phyloP scores from a whole-genome alignment of 345 rosid species.

The Camelina neglecta region DNA sequence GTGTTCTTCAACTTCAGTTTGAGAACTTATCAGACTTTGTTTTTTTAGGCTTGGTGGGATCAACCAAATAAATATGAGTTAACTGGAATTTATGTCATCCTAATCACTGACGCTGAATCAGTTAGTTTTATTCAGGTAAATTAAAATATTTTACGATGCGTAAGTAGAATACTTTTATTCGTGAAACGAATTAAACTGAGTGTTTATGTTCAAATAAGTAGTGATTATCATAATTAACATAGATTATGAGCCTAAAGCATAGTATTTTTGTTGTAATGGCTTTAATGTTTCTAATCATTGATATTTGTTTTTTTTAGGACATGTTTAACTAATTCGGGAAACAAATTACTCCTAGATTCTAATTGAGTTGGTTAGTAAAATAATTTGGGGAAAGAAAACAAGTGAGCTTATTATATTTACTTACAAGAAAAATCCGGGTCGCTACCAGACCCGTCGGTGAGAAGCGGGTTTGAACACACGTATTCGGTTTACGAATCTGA shows the following conservation, averaged over 20 bases:
- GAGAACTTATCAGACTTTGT: neutral
- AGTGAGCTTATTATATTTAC: neutral
- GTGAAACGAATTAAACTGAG: neutral
- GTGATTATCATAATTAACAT: neutral
- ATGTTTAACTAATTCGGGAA: neutral
- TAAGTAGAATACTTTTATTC: too few species aligned
- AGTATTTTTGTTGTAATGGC: neutral
- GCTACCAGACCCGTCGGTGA: conserved; percentile 43
- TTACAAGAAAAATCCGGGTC: conserved; percentile 3
- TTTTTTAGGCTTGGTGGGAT: neutral
- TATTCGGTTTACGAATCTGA: conserved; percentile 28
- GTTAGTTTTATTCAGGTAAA: neutral
- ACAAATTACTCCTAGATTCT: neutral
- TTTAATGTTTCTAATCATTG: neutral
- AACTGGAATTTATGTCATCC: neutral
- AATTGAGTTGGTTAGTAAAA: too few species aligned
- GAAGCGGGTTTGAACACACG: conserved; percentile 24
- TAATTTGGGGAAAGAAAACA: neutral
- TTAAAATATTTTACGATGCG: neutral
- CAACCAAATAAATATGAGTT: neutral
- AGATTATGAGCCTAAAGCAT: neutral
- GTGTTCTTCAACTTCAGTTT: neutral
- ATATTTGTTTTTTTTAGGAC: neutral
- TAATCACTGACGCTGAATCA: neutral
- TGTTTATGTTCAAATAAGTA: neutral